Base-by-base conservation (phyloP, 805 yeast genomes). In the Barnettozyma siamensis region DNA sequence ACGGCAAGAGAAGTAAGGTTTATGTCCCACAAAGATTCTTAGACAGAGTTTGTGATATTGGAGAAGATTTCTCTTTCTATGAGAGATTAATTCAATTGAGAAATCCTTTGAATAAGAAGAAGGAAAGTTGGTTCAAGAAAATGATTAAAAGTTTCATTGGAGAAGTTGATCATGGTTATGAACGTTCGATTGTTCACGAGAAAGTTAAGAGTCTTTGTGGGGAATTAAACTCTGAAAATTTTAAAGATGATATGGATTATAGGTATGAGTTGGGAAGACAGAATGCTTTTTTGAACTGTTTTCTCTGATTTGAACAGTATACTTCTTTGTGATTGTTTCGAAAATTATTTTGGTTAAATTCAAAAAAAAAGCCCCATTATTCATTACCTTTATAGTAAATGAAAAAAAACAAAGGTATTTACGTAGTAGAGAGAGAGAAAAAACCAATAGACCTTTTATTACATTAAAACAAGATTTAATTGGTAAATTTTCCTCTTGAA, bases 201-300 rank as follows among this genome's bases (percentile, higher is more conserved):
- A 31, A 37, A 12, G 26, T 26, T 12, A 9, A 8, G 1, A 37
- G 24, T 24, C 13, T 31, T 1, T 24, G 23, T 13, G 10, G 24
- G 13, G 23, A 23, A 7, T 10, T 38, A 7, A 27, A 38, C 5
- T 27, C 32, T 15, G 13, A 19, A 1, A 33, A 38, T 32, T 38
- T 38, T 13, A 21, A 38, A 21, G 33, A 33, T 33, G 37, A 16
- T 3, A 12, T 38, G 12, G 41, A 38, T 5, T 38, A 38, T 13
- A 33, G 29, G 15, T 9, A 19, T 4, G 12, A 20, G 17, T 12
- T 38, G n/a, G 19, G 37, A 19, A 26, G 26, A 20, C 32, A 33
- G 12, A 38, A 38, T 20, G 41, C 41, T 28, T 38, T 38, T 16
- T 19, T 32, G 17, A 38, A 38, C 12, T 26, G 37, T 20, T 38